Percentiles rank a stretch among this genome's conserved stretches.
phyloP scores from a whole-genome alignment of 805 yeast species.

The Wickerhamiella spandovensis region DNA sequence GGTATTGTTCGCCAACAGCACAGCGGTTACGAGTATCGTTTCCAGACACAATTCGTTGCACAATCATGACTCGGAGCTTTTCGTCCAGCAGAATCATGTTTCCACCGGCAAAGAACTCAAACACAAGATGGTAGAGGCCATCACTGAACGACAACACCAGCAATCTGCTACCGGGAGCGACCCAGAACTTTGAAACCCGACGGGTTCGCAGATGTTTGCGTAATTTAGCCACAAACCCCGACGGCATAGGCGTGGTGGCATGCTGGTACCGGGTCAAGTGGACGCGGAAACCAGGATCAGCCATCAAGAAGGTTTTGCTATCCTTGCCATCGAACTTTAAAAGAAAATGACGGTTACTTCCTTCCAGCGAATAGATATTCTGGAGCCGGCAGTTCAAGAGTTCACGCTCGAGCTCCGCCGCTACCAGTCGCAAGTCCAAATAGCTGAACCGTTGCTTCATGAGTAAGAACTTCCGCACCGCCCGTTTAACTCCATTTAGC shows the following conservation, averaged over 20 bases:
- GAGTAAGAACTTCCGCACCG: neutral
- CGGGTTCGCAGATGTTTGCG: constrained; percentile 77
- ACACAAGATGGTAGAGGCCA: constrained; percentile 58
- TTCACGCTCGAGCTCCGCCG: constrained; percentile 46
- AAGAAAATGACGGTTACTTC: constrained; percentile 57
- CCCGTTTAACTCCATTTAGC: too few species aligned
- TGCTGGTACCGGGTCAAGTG: constrained; percentile 72
- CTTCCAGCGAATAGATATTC: constrained; percentile 70
- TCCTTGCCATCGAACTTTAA: constrained; percentile 76
- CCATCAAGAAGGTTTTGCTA: constrained; percentile 56
- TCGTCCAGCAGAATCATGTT: constrained; percentile 69
- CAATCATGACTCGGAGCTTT: constrained; percentile 48
- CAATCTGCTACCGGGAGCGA: constrained; percentile 71
- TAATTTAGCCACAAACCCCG: constrained; percentile 72
- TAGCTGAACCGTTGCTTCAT: constrained; percentile 74
- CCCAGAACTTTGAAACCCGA: constrained; percentile 57
- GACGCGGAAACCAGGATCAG: constrained; percentile 77
- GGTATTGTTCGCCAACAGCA: constrained; percentile 64
- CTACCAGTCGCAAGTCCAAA: constrained; percentile 61
- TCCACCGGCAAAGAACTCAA: constrained; percentile 94
- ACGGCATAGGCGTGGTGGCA: constrained; percentile 68
- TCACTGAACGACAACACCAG: constrained; percentile 75
- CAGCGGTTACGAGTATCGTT: constrained; percentile 36
- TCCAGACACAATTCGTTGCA: constrained; percentile 70
- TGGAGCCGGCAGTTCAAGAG: constrained; percentile 59